A percentile compares a stretch with the other conserved stretches of the same genome.
These are phyloP conservation scores for Alliaria petiolata DNA, from an alignment of 345 rosid genomes.

Conservation along the genomic window DNA sequence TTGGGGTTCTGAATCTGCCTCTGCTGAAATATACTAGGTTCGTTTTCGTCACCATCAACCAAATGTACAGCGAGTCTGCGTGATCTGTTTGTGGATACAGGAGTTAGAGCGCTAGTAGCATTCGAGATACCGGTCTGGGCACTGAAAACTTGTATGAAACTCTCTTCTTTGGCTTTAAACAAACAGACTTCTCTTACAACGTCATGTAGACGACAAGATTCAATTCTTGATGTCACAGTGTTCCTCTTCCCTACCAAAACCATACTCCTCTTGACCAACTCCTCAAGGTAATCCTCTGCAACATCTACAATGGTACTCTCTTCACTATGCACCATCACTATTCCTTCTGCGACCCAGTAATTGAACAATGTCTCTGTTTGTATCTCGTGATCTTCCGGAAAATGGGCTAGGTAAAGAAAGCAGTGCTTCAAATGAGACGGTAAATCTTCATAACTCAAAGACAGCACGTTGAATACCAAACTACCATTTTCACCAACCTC, in stretches of 20 bases:
- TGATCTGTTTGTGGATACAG: constrained; percentile 3
- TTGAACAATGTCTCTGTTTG: constrained; percentile 29
- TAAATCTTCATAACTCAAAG: constrained; percentile 29
- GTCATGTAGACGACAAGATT: constrained; percentile 25
- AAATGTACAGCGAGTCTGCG: constrained; percentile 35
- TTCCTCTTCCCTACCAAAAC: constrained; percentile 26
- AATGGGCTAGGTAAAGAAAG: constrained; percentile 18
- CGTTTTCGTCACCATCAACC: constrained; percentile 5
- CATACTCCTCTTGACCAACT: constrained; percentile 36
- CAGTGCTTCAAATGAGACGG: constrained; percentile 15
- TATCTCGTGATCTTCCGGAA: constrained; percentile 35
- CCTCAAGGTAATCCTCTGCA: constrained; percentile 21
- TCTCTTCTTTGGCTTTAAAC: constrained; percentile 26
- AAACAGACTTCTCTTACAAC: constrained; percentile 25
- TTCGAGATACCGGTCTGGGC: no score
- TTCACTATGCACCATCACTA: constrained; percentile 5
- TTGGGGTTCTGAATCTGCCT: constrained; percentile 6
- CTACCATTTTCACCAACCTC: background rate
- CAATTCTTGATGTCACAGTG: constrained; percentile 10
- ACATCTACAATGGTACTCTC: constrained; percentile 19
- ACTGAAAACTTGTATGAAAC: background rate
- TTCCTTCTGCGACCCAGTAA: constrained; percentile 50
- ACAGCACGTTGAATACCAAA: constrained; percentile 1
- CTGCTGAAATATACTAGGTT: constrained; percentile 24
- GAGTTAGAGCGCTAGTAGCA: background rate